Conservation (phyloP, 129 eudicot species). For the Artemisia annua region DNA sequence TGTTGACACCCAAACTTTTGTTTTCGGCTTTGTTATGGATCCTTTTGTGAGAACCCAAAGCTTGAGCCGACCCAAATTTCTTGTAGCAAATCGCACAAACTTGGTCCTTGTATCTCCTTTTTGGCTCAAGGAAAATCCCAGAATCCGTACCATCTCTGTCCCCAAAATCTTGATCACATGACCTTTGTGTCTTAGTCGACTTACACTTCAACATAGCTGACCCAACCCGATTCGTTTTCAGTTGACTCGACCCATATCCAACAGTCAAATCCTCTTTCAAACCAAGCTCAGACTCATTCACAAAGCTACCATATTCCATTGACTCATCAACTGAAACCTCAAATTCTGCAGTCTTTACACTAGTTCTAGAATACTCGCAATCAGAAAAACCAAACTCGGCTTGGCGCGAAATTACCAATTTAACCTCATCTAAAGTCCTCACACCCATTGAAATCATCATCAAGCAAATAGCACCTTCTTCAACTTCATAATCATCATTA, state of each 20-base stretch:
- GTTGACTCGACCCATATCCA: constrained; percentile 26
- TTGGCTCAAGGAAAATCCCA: constrained; percentile 21
- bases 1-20: constrained; percentile 29
- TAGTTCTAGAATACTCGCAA: constrained; percentile 22
- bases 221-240: constrained; percentile 9
- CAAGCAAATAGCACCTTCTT: constrained; percentile 59
- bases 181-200: constrained; percentile 23
- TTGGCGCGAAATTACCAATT: constrained; percentile 23
- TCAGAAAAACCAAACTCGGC: constrained; percentile 31
- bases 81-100: constrained; percentile 54
- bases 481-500: constrained; percentile 43
- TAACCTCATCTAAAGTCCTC: constrained; percentile 36
- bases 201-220: constrained; percentile 18
- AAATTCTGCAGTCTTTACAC: constrained; percentile 28
- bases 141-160: constrained; percentile 26
- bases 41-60: constrained; percentile 67
- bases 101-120: constrained; percentile 11
- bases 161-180: constrained; percentile 30
- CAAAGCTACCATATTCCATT: constrained; percentile 17
- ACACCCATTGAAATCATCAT: constrained; percentile 72
- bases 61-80: constrained; percentile 57
- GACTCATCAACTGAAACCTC: constrained; percentile 41
- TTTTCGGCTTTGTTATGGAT: constrained; percentile 50
- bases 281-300: constrained; percentile 30
- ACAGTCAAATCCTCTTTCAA: constrained; percentile 16